phyloP scores from a whole-genome alignment of 2,329 filamentous ascomycete genomes.

The Drechmeria coniospora region DNA sequence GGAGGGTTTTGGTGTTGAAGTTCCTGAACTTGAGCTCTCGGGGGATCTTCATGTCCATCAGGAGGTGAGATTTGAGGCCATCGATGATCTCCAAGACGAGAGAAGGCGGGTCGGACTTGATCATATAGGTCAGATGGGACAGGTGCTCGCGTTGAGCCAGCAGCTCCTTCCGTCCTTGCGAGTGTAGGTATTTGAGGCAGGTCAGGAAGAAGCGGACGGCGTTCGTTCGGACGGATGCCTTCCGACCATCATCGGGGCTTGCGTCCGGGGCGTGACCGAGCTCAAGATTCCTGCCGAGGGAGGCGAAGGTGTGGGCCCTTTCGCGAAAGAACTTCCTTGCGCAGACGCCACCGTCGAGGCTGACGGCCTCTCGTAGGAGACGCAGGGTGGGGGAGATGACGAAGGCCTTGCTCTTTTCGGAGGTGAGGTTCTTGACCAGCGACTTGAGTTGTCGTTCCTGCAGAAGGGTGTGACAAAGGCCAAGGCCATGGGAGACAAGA shows the following conservation, averaged over 20 bases:
- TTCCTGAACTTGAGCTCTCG: slow-evolving; percentile 60
- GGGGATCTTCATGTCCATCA: slow-evolving; percentile 60
- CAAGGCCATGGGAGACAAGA: slow-evolving; percentile 57
- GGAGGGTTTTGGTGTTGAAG: slow-evolving; percentile 59
- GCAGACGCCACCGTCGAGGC: slow-evolving; percentile 70
- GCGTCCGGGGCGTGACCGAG: slow-evolving; percentile 44
- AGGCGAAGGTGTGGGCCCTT: slow-evolving; percentile 64
- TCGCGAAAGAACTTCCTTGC: slow-evolving; percentile 65
- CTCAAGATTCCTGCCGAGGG: slow-evolving; percentile 65
- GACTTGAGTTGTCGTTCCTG: slow-evolving; percentile 70
- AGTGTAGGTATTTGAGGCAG: slow-evolving; percentile 62
- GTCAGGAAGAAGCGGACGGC: slow-evolving; percentile 69
- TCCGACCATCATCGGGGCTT: slow-evolving; percentile 46
- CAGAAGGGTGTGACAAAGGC: slow-evolving; percentile 67
- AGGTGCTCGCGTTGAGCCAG: slow-evolving; percentile 68
- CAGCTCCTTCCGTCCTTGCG: slow-evolving; percentile 66
- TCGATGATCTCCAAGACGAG: slow-evolving; percentile 62
- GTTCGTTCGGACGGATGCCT: slow-evolving; percentile 69
- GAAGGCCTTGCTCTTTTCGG: slow-evolving; percentile 70
- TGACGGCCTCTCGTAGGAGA: slow-evolving; percentile 70
- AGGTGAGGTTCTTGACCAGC: slow-evolving; percentile 61
- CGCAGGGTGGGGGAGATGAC: slow-evolving; percentile 80
- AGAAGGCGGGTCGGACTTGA: slow-evolving; percentile 63
- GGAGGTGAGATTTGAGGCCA: slow-evolving; percentile 51
- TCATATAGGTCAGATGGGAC: slow-evolving; percentile 63